Percentiles rank a stretch among this genome's conserved stretches.
Conservation (phyloP, 1,284 basidiomycete genomes). For the Ganoderma multipileum region DNA sequence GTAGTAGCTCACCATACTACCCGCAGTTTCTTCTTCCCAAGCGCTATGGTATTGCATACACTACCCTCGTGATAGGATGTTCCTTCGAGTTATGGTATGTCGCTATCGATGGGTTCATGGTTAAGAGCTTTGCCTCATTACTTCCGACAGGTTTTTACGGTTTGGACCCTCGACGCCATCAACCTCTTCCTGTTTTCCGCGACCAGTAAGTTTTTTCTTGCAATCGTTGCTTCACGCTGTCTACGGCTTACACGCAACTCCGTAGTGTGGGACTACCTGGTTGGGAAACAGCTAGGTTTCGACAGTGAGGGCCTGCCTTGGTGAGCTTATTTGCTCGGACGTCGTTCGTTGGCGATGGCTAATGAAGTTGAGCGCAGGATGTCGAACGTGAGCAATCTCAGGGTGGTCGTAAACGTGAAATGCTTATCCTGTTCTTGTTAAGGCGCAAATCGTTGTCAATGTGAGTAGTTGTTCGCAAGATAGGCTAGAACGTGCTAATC, state of each 20-base stretch:
- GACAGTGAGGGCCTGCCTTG: neutral
- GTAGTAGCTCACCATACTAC: constrained; percentile 6
- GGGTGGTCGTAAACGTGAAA: neutral
- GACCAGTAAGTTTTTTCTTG: neutral
- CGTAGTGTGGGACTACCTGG: constrained; percentile 7
- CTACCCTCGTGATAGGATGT: constrained; percentile 23
- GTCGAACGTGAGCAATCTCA: constrained; percentile 19
- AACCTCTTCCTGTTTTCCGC: constrained; percentile 4
- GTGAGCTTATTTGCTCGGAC: neutral
- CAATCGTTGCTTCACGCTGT: neutral
- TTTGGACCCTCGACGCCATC: constrained; percentile 16
- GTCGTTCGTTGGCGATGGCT: neutral
- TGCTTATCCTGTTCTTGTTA: neutral
- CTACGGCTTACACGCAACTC: neutral
- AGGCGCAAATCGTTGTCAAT: constrained; percentile 27
- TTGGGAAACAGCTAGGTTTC: neutral
- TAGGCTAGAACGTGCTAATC: neutral
- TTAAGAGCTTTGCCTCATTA: neutral
- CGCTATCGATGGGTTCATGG: no score
- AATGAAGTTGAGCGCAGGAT: constrained; percentile 14
- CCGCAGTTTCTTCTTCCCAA: constrained; percentile 23
- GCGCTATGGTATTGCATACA: constrained; percentile 24
- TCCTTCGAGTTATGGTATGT: constrained; percentile 20
- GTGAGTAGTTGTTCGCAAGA: neutral
- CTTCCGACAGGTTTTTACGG: constrained; percentile 11